These are phyloP conservation scores for Xylaria intraflava DNA, from an alignment of 495 filamentous ascomycete genomes.

Conservation along the genomic window DNA sequence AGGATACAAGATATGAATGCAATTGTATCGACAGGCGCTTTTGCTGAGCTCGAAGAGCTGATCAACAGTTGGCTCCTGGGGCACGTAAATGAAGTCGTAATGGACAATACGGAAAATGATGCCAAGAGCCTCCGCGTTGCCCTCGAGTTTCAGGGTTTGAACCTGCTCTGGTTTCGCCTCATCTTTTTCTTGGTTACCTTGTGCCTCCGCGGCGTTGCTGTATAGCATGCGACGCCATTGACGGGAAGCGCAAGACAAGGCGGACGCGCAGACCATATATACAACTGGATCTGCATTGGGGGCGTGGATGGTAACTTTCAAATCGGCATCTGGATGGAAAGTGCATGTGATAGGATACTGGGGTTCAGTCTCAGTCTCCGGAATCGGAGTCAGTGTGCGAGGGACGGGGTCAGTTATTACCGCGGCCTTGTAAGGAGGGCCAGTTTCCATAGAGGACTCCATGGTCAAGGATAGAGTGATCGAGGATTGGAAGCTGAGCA, in stretches of 20 bases:
- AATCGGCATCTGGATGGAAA: conserved; percentile 5
- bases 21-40: conserved; percentile 6
- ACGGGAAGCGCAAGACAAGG: conserved; percentile 4
- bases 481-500: not conserved
- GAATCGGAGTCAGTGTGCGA: conserved; percentile 1
- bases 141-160: not conserved
- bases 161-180: not conserved
- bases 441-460: not conserved
- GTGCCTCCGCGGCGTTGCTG: not conserved
- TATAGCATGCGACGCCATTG: conserved; percentile 9
- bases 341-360: not conserved
- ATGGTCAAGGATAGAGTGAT: not conserved
- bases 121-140: conserved; percentile 1
- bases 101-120: conserved; percentile 13
- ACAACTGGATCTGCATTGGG: not conserved
- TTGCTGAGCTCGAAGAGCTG: conserved; percentile 8
- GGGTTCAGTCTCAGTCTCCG: not conserved
- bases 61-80: not conserved
- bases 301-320: not conserved
- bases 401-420: not conserved
- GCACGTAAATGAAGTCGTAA: conserved; percentile 7
- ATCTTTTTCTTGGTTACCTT: not conserved
- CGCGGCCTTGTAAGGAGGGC: not conserved
- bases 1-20: conserved; percentile 12
- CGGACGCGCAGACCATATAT: conserved; percentile 10